Evolutionary conservation across 306 rosid species (phyloP).

Genomic region (Casuarina equisetifolia): DNA sequence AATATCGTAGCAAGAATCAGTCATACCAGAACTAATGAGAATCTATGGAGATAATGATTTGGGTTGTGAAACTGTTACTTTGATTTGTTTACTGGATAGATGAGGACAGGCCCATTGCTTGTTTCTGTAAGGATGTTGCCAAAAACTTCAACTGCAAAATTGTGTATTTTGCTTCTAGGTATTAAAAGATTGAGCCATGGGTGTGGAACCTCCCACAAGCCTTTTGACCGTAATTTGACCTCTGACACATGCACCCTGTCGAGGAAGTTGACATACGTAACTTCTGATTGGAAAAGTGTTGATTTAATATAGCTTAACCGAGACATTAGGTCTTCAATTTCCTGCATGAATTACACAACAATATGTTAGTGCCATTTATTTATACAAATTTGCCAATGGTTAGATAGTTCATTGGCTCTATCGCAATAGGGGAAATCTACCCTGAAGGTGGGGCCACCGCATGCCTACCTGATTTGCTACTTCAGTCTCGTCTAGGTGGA

Average conservation of each 20-base stretch:
- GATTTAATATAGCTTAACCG: constrained; percentile 65
- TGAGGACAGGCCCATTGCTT: constrained; percentile 83
- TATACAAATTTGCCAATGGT: background rate
- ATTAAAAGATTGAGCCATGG: constrained; percentile 98
- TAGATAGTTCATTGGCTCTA: background rate
- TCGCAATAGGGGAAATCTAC: constrained; percentile 8
- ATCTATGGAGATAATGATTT: background rate
- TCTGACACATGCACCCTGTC: constrained; percentile 94
- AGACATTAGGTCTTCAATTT: constrained; percentile 49
- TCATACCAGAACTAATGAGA: background rate
- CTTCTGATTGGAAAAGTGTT: constrained; percentile 79
- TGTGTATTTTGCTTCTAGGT: constrained; percentile 78
- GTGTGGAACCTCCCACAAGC: constrained; percentile 95
- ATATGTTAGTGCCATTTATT: constrained; percentile 7
- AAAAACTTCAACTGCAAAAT: constrained; percentile 72
- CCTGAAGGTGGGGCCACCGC: constrained; percentile 16
- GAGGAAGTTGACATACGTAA: constrained; percentile 68
- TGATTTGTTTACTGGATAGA: constrained; percentile 91
- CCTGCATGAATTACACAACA: constrained; percentile 49
- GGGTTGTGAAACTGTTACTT: constrained; percentile 37
- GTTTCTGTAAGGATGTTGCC: constrained; percentile 76
- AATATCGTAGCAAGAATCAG: background rate
- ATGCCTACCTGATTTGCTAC: constrained; percentile 54
- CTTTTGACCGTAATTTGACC: constrained; percentile 79
- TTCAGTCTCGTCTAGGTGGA: constrained; percentile 41